phyloP scores from a whole-genome alignment of 805 yeast species.

The Cyberlindnera sargentensis region DNA sequence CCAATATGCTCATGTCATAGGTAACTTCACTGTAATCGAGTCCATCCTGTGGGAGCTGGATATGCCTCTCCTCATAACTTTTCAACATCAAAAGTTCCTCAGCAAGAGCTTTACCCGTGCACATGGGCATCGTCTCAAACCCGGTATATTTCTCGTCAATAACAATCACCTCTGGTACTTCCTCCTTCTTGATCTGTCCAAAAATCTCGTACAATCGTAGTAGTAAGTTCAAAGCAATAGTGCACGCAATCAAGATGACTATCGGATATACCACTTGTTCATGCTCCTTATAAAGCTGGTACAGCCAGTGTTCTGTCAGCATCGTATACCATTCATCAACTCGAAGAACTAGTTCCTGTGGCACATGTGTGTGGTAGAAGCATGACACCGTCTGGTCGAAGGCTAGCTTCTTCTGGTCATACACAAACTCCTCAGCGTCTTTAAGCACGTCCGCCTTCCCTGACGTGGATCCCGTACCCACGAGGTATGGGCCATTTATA shows the following conservation, averaged over 20 bases:
- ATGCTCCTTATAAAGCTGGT: slow-evolving; percentile 6
- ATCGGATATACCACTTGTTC: slow-evolving; percentile 1
- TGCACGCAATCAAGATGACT: slow-evolving; percentile 1
- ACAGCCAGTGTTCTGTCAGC: slow-evolving; percentile 7
- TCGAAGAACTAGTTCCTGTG: slow-evolving; percentile 1
- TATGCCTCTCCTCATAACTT: slow-evolving; percentile 1
- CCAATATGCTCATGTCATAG: neutral
- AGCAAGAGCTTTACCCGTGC: slow-evolving; percentile 9
- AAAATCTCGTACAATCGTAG: neutral
- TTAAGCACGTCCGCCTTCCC: too few species aligned
- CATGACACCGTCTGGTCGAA: neutral
- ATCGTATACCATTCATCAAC: neutral
- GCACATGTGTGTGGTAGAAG: slow-evolving; percentile 5
- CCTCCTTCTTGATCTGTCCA: neutral
- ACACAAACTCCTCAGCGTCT: too few species aligned
- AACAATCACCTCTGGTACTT: neutral
- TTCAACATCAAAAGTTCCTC: slow-evolving; percentile 8
- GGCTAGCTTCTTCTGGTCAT: too few species aligned
- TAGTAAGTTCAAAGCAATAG: slow-evolving; percentile 1
- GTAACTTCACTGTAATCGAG: neutral
- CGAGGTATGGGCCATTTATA: too few species aligned
- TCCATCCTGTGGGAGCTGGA: neutral
- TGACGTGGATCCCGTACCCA: too few species aligned
- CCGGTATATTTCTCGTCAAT: slow-evolving; percentile 6
- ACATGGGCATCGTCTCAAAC: slow-evolving; percentile 10